Percentiles rank a stretch among this genome's conserved stretches.
Conservation (phyloP, 345 rosid genomes). For the Citrus reticulata region DNA sequence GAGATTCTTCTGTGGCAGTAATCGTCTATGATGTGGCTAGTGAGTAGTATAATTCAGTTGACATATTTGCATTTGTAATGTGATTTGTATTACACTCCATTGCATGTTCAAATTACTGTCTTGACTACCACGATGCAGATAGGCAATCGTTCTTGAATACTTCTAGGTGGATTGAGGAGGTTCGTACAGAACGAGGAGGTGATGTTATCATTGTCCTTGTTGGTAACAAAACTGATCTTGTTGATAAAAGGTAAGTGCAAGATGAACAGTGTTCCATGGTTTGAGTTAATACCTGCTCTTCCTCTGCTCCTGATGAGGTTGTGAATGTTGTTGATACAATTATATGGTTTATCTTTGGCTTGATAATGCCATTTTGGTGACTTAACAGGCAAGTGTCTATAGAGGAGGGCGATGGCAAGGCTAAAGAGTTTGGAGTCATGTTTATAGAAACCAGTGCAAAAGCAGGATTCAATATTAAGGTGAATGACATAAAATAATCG, state of each 20-base stretch:
- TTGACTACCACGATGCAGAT: slow-evolving; percentile 38
- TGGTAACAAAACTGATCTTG: slow-evolving; percentile 92
- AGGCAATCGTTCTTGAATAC: slow-evolving; percentile 89
- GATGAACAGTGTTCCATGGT: not conserved
- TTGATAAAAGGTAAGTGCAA: slow-evolving; percentile 56
- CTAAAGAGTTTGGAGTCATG: slow-evolving; percentile 81
- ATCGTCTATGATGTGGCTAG: slow-evolving; percentile 93
- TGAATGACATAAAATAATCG: slow-evolving; percentile 1
- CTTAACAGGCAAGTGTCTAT: slow-evolving; percentile 84
- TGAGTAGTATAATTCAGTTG: slow-evolving; percentile 16
- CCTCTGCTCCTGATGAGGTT: not conserved
- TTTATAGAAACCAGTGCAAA: slow-evolving; percentile 95
- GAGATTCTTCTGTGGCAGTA: slow-evolving; percentile 96
- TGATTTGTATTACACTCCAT: not conserved
- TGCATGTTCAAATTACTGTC: not conserved
- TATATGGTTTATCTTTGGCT: not conserved
- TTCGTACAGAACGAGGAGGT: slow-evolving; percentile 77
- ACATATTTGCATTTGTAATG: no score
- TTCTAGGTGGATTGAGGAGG: slow-evolving; percentile 93
- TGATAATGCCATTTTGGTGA: slow-evolving; percentile 1
- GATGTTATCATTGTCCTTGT: slow-evolving; percentile 90
- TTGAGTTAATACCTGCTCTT: not conserved
- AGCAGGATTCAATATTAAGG: slow-evolving; percentile 95
- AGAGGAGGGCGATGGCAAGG: slow-evolving; percentile 90
- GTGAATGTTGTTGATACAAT: not conserved